Base-by-base conservation (phyloP, 2,329 filamentous ascomycete genomes). In the Monilinia polystroma region DNA sequence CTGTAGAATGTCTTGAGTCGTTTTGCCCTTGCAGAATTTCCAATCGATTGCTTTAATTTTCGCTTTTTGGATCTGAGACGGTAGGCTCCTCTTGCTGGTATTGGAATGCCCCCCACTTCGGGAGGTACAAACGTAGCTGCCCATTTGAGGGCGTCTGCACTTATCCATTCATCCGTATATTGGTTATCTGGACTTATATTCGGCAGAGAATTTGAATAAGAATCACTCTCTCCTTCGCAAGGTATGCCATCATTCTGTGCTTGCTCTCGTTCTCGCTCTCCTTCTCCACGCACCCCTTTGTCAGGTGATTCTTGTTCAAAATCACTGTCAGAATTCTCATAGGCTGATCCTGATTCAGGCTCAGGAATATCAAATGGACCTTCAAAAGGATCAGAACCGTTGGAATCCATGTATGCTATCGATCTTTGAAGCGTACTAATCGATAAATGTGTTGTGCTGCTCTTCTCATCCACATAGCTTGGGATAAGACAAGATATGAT, bases 1-100 rank as follows among this genome's bases (percentile, higher is more conserved):
- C 79, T 81, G 68, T 84, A 83, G n/a, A 75, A 76, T n/a, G 72
- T 72, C 43, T 78, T 77, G 8, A 81, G 63, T 56, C 74, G 73
- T 67, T 75, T 77, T 54, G 69, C 68, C 57, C 68, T 71, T 60
- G 68, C 64, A 45, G 64, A 54, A 52, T 67, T 63, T n/a, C 69
- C 67, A 14, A 54, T 56, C 10, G 38, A n/a, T 38, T 45, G 52
- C 47, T 41, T 55, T 5, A 63, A 38, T 49, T 70, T 74, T 45
- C 73, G 70, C 43, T 75, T 76, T 26, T 59, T 67, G n/a, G 38
- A 51, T 23, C 62, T 57, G 32, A 23, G 41, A 32, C 52, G 41
- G 14, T 45, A 43, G 26, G 32, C 12, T 23, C 52, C 59, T 59
- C 73, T 68, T 10, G 55, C 23, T 18, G 73, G 73, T 41, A 66